Evolutionary conservation across 768 basidiomycete genomes (phyloP), one percentile per base, ranked within the genome.

Genomic region (Trametes punicea): DNA sequence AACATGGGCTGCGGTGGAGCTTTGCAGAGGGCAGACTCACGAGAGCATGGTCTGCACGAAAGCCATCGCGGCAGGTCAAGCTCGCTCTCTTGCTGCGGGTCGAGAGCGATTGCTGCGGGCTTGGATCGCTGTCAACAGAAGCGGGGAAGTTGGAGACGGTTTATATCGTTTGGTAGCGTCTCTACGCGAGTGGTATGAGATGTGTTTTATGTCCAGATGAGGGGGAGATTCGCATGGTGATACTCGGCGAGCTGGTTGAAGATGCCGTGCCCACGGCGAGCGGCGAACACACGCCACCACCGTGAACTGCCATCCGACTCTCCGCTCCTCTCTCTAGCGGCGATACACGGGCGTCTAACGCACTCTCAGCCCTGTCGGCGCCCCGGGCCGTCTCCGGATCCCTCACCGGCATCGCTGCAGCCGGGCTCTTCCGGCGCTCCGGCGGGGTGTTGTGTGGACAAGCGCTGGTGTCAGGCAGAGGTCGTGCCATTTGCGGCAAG

Each of bases 11-110:
- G 20, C 25, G 29, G 21, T 8, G 26, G 31, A 20, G 31, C 9
- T 1, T 26, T 36, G 3, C 18, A 10, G 31, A 8, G 9, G 52
- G 13, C 23, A 1, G 11, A 55, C 51, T 46, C 55, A 56, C 54
- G 51, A 29, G 29, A 51, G 29, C 47, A 59, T 54, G 18, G 42
- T 41, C 50, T 51, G 30, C 30, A 18, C 10, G 46, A 47, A 2
- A 18, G 40, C 27, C 44, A 46, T 42, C 4, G 21, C 36, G 11
- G 36, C 44, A 29, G 27, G 15, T 26, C 42, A 16, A n/a, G n/a
- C n/a, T 29, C 44, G 44, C 34, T 36, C 26, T n/a, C n/a, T n/a
- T 29, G 44, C 52, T 54, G 52, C 52, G 52, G 52, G 34, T 31
- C 26, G 52, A 54, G 52, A 45, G 52, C 44, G 41, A 42, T 18